These are phyloP conservation scores for Aspergillus ibericus DNA, from an alignment of 2,329 filamentous ascomycete genomes.

Conservation along the genomic window DNA sequence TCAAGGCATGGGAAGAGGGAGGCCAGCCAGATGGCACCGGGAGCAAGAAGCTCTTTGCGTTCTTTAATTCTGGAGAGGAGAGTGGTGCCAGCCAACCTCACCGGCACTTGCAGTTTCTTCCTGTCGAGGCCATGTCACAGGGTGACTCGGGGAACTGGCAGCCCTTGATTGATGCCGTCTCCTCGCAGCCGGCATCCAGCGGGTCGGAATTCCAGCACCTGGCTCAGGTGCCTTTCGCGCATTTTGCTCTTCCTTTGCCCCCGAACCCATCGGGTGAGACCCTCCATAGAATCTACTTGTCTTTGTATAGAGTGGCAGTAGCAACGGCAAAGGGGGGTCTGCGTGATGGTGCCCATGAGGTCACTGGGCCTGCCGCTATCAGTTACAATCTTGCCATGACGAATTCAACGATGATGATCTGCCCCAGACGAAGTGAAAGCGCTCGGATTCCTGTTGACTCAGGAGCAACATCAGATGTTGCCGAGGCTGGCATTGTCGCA, in stretches of 20 bases:
- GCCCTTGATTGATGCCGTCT: slow-evolving; percentile 48
- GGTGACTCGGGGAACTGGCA: slow-evolving; percentile 42
- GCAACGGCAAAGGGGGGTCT: slow-evolving; percentile 26
- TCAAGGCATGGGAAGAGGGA: slow-evolving; percentile 40
- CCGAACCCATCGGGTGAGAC: slow-evolving; percentile 39
- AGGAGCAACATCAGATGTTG: slow-evolving; percentile 31
- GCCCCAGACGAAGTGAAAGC: slow-evolving; percentile 51
- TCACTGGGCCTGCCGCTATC: slow-evolving; percentile 46
- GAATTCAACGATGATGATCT: slow-evolving; percentile 53
- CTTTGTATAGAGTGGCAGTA: slow-evolving; percentile 44
- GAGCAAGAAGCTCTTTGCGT: slow-evolving; percentile 45
- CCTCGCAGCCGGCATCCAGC: slow-evolving; percentile 13
- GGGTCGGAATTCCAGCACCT: slow-evolving; percentile 27
- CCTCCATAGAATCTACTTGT: slow-evolving; percentile 41
- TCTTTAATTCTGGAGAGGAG: slow-evolving; percentile 52
- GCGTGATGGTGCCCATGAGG: slow-evolving; percentile 14
- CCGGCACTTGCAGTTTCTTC: slow-evolving; percentile 50
- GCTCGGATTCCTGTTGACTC: slow-evolving; percentile 41
- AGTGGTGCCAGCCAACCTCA: slow-evolving; percentile 52
- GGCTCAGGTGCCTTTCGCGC: slow-evolving; percentile 49
- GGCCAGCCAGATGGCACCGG: slow-evolving; percentile 1
- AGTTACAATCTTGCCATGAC: slow-evolving; percentile 63
- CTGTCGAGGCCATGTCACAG: slow-evolving; percentile 46
- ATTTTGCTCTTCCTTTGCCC: slow-evolving; percentile 48
- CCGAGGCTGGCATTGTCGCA: slow-evolving; percentile 45